Conservation (phyloP, 106 monocot species). For the Platanthera guangdongensis region DNA sequence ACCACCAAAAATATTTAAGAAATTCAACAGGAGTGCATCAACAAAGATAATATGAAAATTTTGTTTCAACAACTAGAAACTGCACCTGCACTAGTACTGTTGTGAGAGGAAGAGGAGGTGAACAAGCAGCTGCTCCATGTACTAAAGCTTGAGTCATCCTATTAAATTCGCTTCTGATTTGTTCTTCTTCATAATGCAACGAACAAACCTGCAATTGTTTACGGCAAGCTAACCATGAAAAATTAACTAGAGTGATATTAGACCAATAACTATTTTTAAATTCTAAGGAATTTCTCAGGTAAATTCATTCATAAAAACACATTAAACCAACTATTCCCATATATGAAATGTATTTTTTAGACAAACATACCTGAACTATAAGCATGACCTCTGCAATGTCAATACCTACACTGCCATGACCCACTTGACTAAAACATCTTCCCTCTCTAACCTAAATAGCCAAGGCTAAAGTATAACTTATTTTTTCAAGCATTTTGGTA, state of each 20-base stretch:
- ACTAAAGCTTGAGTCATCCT: constrained; percentile 46
- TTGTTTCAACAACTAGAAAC: neutral
- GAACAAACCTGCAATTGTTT: constrained; percentile 63
- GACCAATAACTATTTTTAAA: neutral
- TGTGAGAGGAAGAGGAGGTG: constrained; percentile 77
- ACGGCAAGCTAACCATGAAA: neutral
- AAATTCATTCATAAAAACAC: neutral
- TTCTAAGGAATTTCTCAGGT: neutral
- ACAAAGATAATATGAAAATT: neutral
- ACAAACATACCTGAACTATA: constrained; percentile 64
- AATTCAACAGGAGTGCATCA: neutral
- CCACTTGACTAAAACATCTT: constrained; percentile 31
- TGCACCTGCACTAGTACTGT: constrained; percentile 73
- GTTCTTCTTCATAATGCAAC: constrained; percentile 34
- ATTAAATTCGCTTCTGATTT: constrained; percentile 63
- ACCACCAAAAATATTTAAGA: neutral
- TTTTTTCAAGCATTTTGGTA: neutral
- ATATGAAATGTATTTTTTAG: neutral
- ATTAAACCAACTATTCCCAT: neutral
- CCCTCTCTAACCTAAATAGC: constrained; percentile 84
- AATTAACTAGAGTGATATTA: neutral
- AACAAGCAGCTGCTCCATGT: constrained; percentile 52
- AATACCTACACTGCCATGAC: constrained; percentile 20
- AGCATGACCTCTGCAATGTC: constrained; percentile 89
- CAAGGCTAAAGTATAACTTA: constrained; percentile 7